phyloP scores from a whole-genome alignment of 129 eudicot species.

The Pulicaria dysenterica region DNA sequence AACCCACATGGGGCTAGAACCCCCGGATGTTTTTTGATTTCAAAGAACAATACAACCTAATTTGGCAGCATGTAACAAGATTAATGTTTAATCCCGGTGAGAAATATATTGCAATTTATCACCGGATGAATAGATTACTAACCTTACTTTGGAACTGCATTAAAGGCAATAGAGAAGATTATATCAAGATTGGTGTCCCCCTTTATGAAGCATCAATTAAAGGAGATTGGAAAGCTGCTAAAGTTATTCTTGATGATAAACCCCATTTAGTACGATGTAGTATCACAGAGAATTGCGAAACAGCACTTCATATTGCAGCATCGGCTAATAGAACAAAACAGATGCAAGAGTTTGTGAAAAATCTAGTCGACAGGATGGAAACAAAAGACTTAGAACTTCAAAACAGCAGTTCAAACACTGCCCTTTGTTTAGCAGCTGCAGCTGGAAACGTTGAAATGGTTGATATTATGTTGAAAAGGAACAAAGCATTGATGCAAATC shows the following conservation, averaged over 20 bases:
- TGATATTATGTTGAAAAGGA: conserved; percentile 32
- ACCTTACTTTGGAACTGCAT: conserved; percentile 10
- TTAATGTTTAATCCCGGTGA: neutral
- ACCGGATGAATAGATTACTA: neutral
- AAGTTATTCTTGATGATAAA: conserved; percentile 13
- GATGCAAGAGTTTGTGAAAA: conserved; percentile 39
- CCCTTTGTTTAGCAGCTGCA: conserved; percentile 59
- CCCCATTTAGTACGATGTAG: conserved; percentile 14
- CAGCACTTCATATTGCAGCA: conserved; percentile 60
- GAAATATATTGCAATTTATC: neutral
- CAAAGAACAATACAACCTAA: neutral
- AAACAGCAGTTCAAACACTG: conserved; percentile 42
- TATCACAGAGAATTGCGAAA: conserved; percentile 48
- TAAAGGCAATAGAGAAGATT: conserved; percentile 31
- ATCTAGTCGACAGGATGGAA: conserved; percentile 30
- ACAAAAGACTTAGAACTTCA: conserved; percentile 33
- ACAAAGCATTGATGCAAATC: conserved; percentile 28
- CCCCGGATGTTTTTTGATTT: neutral
- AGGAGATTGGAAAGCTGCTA: conserved; percentile 51
- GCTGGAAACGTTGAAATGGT: conserved; percentile 45
- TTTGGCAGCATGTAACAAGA: neutral
- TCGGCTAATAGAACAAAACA: conserved; percentile 24
- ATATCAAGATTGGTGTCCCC: conserved; percentile 34
- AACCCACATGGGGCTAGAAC: too few relatives aligned
- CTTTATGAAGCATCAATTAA: conserved; percentile 39